phyloP scores from a whole-genome alignment of 371 early-diverging fungal genomes.

The Syncephalis fuscata region DNA sequence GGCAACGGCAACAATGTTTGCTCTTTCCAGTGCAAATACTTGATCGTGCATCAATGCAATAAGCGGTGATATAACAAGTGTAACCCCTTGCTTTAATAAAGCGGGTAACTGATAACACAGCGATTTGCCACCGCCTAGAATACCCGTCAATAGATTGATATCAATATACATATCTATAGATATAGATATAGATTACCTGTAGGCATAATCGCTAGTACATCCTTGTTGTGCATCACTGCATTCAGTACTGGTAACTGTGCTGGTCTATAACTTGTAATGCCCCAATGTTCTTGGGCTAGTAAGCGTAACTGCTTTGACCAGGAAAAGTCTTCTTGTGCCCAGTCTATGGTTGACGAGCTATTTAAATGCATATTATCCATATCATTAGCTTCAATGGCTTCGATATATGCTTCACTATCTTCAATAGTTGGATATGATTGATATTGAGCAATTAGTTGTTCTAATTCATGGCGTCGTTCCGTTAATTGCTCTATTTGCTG shows the following conservation, averaged over 20 bases:
- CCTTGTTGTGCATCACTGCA: slow-evolving; percentile 66
- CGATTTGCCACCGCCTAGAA: slow-evolving; percentile 91
- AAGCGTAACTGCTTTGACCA: too few species aligned
- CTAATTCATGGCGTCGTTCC: too few species aligned
- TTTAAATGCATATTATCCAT: too few species aligned
- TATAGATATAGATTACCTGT: slow-evolving; percentile 27
- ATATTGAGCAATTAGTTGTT: too few species aligned
- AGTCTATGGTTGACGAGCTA: too few species aligned
- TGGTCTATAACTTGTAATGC: slow-evolving; percentile 41
- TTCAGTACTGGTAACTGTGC: slow-evolving; percentile 94
- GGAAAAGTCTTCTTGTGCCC: too few species aligned
- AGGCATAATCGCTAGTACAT: slow-evolving; percentile 99
- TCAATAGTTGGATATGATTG: too few species aligned
- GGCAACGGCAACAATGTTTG: slow-evolving; percentile 61
- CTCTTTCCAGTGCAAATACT: slow-evolving; percentile 57
- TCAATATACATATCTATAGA: too few species aligned
- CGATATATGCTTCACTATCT: too few species aligned
- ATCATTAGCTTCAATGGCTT: too few species aligned
- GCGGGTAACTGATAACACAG: slow-evolving; percentile 98
- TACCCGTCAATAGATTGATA: too few species aligned
- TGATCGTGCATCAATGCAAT: slow-evolving; percentile 98
- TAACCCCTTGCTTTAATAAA: slow-evolving; percentile 65
- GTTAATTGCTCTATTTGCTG: too few species aligned
- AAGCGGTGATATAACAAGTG: slow-evolving; percentile 94
- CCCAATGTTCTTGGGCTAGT: neutral